phyloP scores from a whole-genome alignment of 192 early-diverging fungal genomes.

The Backusella morwellensis region DNA sequence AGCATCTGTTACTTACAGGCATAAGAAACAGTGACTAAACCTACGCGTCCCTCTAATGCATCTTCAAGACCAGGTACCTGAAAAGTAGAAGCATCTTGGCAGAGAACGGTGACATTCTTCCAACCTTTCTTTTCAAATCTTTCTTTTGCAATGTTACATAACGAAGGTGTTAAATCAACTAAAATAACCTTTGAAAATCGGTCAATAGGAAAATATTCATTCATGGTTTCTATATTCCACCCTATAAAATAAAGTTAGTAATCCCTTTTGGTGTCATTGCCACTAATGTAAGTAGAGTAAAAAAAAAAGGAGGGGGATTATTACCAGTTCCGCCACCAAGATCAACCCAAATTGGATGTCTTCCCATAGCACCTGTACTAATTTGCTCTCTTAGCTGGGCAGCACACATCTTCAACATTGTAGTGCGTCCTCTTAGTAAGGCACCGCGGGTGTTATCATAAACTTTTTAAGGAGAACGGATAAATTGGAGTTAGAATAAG shows the following conservation, averaged over 20 bases:
- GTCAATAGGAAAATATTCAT: constrained; percentile 65
- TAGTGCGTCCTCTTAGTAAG: constrained; percentile 71
- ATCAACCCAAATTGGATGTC: constrained; percentile 58
- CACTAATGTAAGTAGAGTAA: too few species aligned
- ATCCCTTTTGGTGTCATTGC: not conserved
- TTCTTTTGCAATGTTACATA: constrained; percentile 75
- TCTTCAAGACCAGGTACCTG: constrained; percentile 57
- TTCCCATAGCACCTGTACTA: constrained; percentile 14
- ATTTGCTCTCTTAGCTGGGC: constrained; percentile 62
- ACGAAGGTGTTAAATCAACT: constrained; percentile 79
- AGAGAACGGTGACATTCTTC: constrained; percentile 78
- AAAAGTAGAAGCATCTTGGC: constrained; percentile 75
- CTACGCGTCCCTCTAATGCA: constrained; percentile 58
- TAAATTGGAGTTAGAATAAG: constrained; percentile 14
- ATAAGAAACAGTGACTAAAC: constrained; percentile 84
- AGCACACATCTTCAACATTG: constrained; percentile 81
- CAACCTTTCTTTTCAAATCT: constrained; percentile 76
- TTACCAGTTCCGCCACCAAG: constrained; percentile 66
- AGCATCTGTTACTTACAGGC: constrained; percentile 39
- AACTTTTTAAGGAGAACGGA: constrained; percentile 34
- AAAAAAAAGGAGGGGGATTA: not conserved
- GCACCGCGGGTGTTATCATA: constrained; percentile 75
- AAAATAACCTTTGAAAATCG: constrained; percentile 78
- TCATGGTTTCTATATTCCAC: constrained; percentile 79
- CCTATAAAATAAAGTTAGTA: constrained; percentile 28